A percentile compares a stretch with the other conserved stretches of the same genome.
Conservation (phyloP, 495 filamentous ascomycete genomes). For the Neurospora cerealis region DNA sequence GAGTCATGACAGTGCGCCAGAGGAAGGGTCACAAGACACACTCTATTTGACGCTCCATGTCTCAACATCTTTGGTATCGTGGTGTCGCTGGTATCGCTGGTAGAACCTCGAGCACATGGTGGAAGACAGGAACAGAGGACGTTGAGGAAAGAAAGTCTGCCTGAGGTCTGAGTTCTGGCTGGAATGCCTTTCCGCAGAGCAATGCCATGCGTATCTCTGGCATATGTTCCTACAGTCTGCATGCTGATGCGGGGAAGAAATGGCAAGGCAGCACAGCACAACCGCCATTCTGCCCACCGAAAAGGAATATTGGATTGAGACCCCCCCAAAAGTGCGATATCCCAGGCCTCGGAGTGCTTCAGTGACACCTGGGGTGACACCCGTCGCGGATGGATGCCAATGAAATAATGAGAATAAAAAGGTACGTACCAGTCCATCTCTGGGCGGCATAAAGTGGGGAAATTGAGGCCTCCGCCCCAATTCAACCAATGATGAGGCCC, state of each 20-base stretch:
- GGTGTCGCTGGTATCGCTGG: neutral
- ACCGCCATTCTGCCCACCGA: neutral
- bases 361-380: neutral
- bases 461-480: neutral
- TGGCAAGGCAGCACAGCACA: neutral
- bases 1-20: neutral
- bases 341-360: neutral
- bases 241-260: neutral
- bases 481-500: neutral
- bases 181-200: neutral
- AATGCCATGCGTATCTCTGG: neutral
- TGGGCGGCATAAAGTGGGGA: neutral
- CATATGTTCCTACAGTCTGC: neutral
- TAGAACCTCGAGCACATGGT: neutral
- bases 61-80: neutral
- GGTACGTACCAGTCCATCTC: neutral
- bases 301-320: neutral
- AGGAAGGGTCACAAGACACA: neutral
- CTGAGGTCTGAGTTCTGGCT: neutral
- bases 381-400: neutral
- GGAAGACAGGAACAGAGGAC: neutral
- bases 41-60: neutral
- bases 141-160: neutral
- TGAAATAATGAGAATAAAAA: neutral
- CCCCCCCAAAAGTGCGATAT: neutral